Base-by-base conservation (phyloP, 1,284 basidiomycete species). In the Apiotrichum gracile region DNA sequence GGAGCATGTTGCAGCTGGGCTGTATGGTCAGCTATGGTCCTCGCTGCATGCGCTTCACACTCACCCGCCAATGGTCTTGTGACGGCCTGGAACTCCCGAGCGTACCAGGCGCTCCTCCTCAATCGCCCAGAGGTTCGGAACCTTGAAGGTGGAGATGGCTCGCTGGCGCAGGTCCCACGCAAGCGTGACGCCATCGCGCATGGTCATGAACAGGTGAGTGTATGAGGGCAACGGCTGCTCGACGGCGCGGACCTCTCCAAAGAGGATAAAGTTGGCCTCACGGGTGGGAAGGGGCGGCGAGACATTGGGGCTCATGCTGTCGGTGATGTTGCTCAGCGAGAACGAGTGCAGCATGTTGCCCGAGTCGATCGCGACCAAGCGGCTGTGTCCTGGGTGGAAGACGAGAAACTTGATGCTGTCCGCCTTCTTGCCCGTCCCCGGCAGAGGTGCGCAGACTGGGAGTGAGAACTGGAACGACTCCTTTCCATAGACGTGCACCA, bases 71-170 rank as follows among this genome's bases (percentile, higher is more conserved):
- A 75, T 45, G 5, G 76, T 70, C 33, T 68, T 74, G 9, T 73
- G 72, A 5, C 78, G 72, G 17, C 75, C 78, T 1, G 81, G 79
- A 29, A 84, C 76, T 7, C 85, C 83, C 47, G 78, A 82, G 12
- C 82, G 76, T 27, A 79, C 64, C 51, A 84, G 73, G 54, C 85
- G 82, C 55, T 85, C 81, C 67, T 91, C 85, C 64, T 89, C 85
- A 42, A 83, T 66, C 47, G 78, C 79, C 89, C 89, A 91, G 58
- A 86, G 76, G 65, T 88, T 88, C 0, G 83, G 83, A 40, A 87
- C 80, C 19, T 74, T 78, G 64, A 84, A 88, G 51, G 60, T 58
- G 2, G 87, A 87, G 57, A 84, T 78, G 27, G 80, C 76, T 22
- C 81, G 73, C 59, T 86, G 85, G 7, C 81, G 75, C 21, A 89